Evolutionary conservation across 768 basidiomycete genomes (phyloP).

Genomic region (Russula virescens): DNA sequence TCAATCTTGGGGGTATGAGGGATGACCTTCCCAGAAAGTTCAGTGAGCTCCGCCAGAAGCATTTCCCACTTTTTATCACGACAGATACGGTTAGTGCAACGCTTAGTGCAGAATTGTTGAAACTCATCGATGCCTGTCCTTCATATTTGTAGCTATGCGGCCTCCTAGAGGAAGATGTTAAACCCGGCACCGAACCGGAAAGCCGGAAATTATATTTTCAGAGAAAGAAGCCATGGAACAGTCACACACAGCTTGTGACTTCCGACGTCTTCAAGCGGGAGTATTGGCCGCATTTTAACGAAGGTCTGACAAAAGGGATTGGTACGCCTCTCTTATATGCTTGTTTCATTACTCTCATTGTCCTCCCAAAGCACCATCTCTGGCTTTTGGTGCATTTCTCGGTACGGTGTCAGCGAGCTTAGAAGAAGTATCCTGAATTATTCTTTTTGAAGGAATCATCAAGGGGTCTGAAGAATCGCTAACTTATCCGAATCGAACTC

Average conservation of each 20-base stretch:
- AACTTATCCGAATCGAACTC: not conserved
- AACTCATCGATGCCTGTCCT: not conserved
- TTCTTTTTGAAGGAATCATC: slow-evolving; percentile 42
- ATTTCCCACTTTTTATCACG: slow-evolving; percentile 68
- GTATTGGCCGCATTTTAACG: slow-evolving; percentile 55
- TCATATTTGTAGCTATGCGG: slow-evolving; percentile 37
- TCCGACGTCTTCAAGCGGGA: slow-evolving; percentile 42
- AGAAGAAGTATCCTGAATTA: not conserved
- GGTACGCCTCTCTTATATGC: slow-evolving; percentile 36
- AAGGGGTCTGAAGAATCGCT: slow-evolving; percentile 57
- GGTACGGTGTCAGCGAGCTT: slow-evolving; percentile 32
- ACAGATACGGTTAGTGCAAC: slow-evolving; percentile 46
- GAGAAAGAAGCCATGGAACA: not conserved
- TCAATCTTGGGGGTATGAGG: slow-evolving; percentile 39
- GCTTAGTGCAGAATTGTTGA: too few relatives aligned
- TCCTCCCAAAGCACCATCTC: slow-evolving; percentile 42
- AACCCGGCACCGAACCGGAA: not conserved
- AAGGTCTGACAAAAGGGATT: slow-evolving; percentile 31
- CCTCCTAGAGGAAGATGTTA: slow-evolving; percentile 44
- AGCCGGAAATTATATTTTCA: not conserved
- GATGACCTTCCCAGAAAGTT: slow-evolving; percentile 46
- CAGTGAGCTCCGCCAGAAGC: slow-evolving; percentile 48
- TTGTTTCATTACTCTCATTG: not conserved
- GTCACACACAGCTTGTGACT: slow-evolving; percentile 29
- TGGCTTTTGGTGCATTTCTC: slow-evolving; percentile 61